Evolutionary conservation across 2,329 filamentous ascomycete species (phyloP), one percentile per base, ranked within the genome.

Genomic region (Botrytis tulipae): DNA sequence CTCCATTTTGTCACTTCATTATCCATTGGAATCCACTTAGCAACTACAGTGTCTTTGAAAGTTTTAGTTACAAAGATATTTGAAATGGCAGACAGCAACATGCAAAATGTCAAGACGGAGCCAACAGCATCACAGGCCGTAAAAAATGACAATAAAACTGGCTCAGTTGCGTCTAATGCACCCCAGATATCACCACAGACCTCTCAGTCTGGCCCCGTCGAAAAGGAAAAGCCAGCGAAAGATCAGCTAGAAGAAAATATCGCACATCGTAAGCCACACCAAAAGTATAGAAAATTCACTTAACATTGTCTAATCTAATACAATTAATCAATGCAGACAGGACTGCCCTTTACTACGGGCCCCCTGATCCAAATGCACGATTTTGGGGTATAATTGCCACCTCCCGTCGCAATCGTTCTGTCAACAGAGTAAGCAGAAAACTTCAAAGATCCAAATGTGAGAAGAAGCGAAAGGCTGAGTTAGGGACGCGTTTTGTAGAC

Each of bases 271-370:
- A 22, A n/a, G 48, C 16, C 4, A 22, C 10, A 5, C n/a, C 25
- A 14, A 7, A 8, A 10, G 1, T 20, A n/a, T 12, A 1, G 7
- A 2, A 7, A 4, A 16, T n/a, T n/a, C 10, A 14, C 1, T 37
- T 12, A 4, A 8, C 18, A 2, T 20, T 10, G 6, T 14, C 29
- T 37, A 29, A 16, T 29, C 44, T 20, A 51, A 51, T 14, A 20
- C 4, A 18, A 67, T 10, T 2, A 20, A 8, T 6, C 16, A 29
- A 8, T 6, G 25, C 22, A 51, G 32, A 8, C 5, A 9, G 25
- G 1, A 48, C 1, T 16, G 37, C 22, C 10, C 7, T n/a, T 16
- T 12, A 25, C 12, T 51, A 51, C 22, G 63, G 63, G 20, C 44
- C 63, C 3, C 7, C 7, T 20, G 14, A 67, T 51, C 32, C 32